phyloP scores from a whole-genome alignment of 2,329 filamentous ascomycete species.

The Alternaria dauci region DNA sequence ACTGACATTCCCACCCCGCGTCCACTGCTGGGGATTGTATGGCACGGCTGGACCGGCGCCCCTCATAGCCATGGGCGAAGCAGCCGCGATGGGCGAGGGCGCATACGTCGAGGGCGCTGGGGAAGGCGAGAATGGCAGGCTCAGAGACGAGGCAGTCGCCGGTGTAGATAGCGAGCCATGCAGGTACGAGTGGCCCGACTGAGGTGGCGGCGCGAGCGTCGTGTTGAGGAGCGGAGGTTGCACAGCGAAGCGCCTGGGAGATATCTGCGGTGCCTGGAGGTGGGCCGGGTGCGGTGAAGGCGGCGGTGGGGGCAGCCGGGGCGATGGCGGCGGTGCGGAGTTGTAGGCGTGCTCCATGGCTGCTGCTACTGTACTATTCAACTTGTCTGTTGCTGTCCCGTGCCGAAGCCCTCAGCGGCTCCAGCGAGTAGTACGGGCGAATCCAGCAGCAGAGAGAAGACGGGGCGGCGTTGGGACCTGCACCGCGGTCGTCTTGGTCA shows the following conservation, averaged over 20 bases:
- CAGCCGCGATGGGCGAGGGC: conserved; percentile 38
- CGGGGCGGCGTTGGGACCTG: conserved; percentile 18
- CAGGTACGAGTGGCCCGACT: conserved; percentile 30
- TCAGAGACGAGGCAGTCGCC: conserved; percentile 49
- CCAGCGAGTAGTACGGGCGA: conserved; percentile 32
- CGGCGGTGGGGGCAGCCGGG: conserved; percentile 27
- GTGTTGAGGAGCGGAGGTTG: conserved; percentile 55
- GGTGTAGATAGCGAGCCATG: conserved; percentile 50
- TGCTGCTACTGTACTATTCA: conserved; percentile 16
- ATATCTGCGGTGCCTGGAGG: conserved; percentile 35
- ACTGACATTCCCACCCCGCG: conserved; percentile 48
- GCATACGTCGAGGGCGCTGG: conserved; percentile 45
- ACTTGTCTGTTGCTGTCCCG: conserved; percentile 15
- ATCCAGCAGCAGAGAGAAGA: conserved; percentile 28
- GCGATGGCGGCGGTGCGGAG: conserved; percentile 30
- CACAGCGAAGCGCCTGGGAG: conserved; percentile 49
- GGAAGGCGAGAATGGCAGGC: conserved; percentile 50
- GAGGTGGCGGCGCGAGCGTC: conserved; percentile 49
- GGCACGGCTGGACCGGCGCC: conserved; percentile 40
- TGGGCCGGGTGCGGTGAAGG: conserved; percentile 25
- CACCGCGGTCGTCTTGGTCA: conserved; percentile 25
- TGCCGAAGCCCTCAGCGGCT: conserved; percentile 47
- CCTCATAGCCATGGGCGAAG: conserved; percentile 51
- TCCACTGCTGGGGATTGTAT: conserved; percentile 62
- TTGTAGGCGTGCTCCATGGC: conserved; percentile 19